phyloP scores from a whole-genome alignment of 2,329 filamentous ascomycete species.

The Xylaria polymorpha region DNA sequence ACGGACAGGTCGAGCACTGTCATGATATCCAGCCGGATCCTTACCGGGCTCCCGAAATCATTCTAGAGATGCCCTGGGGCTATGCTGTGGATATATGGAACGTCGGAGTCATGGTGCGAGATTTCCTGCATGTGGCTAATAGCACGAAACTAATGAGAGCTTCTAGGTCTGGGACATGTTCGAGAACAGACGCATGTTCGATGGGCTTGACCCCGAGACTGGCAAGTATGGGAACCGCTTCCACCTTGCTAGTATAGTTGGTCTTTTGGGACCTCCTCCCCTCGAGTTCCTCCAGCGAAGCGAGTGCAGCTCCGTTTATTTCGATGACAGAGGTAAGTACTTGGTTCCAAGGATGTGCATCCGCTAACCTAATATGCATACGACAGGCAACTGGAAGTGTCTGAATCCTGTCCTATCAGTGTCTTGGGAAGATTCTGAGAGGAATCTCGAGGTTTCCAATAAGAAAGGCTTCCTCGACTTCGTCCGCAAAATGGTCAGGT shows the following conservation, averaged over 20 bases:
- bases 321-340: conserved; percentile 51
- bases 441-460: conserved; percentile 48
- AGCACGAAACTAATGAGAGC: too few species aligned
- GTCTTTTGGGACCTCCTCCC: conserved; percentile 58
- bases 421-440: conserved; percentile 52
- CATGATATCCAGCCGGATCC: conserved; percentile 55
- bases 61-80: conserved; percentile 58
- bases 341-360: conserved; percentile 4
- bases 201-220: conserved; percentile 53
- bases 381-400: too few species aligned
- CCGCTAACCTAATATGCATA: too few species aligned
- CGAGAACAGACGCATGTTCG: conserved; percentile 59
- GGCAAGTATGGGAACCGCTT: conserved; percentile 56
- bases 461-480: conserved; percentile 50
- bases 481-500: conserved; percentile 54
- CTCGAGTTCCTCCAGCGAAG: conserved; percentile 50
- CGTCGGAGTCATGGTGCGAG: conserved; percentile 55
- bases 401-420: too few species aligned
- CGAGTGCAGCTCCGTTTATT: conserved; percentile 53
- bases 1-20: conserved; percentile 50
- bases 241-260: conserved; percentile 62
- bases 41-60: conserved; percentile 60
- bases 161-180: conserved; percentile 62
- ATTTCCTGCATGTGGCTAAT: too few species aligned
- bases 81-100: conserved; percentile 65